Conservation (phyloP, 2,329 filamentous ascomycete genomes). For the Xylariaceae sp. region DNA sequence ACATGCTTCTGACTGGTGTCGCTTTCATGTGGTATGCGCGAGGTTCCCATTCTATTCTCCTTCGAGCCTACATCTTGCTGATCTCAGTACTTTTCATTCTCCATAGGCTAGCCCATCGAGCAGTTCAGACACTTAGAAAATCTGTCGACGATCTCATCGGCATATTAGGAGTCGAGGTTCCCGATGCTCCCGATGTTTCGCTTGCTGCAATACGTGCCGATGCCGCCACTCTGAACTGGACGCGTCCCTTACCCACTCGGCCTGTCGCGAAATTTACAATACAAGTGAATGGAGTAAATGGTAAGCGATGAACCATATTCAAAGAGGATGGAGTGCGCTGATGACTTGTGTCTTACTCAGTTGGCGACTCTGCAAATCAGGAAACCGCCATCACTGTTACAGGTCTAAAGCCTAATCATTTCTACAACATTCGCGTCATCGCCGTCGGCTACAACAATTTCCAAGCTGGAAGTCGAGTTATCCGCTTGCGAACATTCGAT, state of each 20-base stretch:
- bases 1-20: constrained; percentile 51
- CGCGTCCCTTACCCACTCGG: constrained; percentile 60
- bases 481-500: constrained; percentile 75
- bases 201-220: constrained; percentile 84
- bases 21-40: constrained; percentile 51
- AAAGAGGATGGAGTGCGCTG: constrained; percentile 5
- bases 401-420: constrained; percentile 78
- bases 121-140: constrained; percentile 83
- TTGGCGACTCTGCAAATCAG: constrained; percentile 76
- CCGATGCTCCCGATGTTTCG: constrained; percentile 81
- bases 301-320: constrained; percentile 45
- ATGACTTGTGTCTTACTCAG: constrained; percentile 40
- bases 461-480: constrained; percentile 78
- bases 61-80: constrained; percentile 12
- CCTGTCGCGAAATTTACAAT: constrained; percentile 84
- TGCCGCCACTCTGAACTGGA: constrained; percentile 88
- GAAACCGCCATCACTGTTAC: constrained; percentile 90
- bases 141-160: constrained; percentile 87
- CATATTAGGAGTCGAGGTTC: constrained; percentile 90
- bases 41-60: constrained; percentile 3
- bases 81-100: constrained; percentile 8
- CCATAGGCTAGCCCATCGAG: constrained; percentile 73
- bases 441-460: constrained; percentile 90
- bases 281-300: constrained; percentile 88
- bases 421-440: constrained; percentile 90